Conservation (phyloP, 768 basidiomycete species). For the Suillus subaureus region DNA sequence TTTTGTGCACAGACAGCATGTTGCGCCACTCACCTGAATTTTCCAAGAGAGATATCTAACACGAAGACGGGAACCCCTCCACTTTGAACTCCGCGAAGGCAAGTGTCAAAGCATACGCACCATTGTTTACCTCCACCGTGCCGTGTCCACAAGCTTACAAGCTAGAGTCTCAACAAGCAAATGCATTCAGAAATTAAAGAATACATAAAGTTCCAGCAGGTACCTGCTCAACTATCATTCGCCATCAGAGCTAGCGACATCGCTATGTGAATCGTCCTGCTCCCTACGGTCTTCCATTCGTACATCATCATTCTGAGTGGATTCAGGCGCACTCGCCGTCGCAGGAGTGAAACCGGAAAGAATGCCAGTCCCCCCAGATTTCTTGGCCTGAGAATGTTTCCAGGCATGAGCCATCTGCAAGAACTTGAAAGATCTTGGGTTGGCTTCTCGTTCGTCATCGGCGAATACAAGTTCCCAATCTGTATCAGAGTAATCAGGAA, state of each 20-base stretch:
- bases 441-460: slow-evolving; percentile 93
- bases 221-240: slow-evolving; percentile 23
- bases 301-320: slow-evolving; percentile 20
- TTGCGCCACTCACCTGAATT: neutral
- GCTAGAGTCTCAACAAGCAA: neutral
- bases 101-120: neutral
- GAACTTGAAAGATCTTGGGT: slow-evolving; percentile 94
- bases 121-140: neutral
- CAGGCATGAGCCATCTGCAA: slow-evolving; percentile 94
- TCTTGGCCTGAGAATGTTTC: slow-evolving; percentile 60
- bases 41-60: neutral
- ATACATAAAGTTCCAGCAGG: slow-evolving; percentile 5
- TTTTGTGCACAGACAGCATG: neutral
- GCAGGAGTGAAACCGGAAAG: slow-evolving; percentile 55
- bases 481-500: slow-evolving; percentile 31
- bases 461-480: slow-evolving; percentile 96
- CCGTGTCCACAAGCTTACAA: neutral
- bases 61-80: neutral
- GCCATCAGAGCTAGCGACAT: slow-evolving; percentile 58
- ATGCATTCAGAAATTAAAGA: slow-evolving; percentile 8
- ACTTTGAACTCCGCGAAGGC: neutral
- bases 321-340: slow-evolving; percentile 15
- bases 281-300: slow-evolving; percentile 23
- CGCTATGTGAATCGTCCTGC: slow-evolving; percentile 44
- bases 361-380: slow-evolving; percentile 34